Conservation (phyloP, 2,329 filamentous ascomycete genomes). For the Sarocladium kiliense region DNA sequence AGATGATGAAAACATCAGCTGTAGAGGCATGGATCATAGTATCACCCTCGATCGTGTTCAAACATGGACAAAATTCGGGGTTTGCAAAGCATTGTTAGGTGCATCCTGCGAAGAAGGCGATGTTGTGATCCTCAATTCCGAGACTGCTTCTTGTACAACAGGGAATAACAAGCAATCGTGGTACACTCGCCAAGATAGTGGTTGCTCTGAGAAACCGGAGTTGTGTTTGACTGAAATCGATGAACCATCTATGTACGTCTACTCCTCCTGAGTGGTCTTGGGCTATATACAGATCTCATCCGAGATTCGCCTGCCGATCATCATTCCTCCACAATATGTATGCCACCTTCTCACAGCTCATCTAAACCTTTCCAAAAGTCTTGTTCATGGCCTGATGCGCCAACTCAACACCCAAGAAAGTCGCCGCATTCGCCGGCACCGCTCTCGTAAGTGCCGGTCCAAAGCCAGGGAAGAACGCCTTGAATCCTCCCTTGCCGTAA, state of each 20-base stretch:
- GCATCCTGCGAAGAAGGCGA: neutral
- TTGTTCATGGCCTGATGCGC: slow-evolving; percentile 80
- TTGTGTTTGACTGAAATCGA: neutral
- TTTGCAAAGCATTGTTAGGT: neutral
- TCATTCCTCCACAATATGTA: neutral
- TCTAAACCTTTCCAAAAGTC: slow-evolving; percentile 46
- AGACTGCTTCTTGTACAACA: no score
- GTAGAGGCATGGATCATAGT: no score
- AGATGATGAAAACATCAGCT: no score
- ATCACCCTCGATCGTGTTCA: no score
- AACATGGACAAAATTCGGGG: neutral
- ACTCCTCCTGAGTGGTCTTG: neutral
- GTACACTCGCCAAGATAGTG: no score
- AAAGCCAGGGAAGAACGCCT: slow-evolving; percentile 96
- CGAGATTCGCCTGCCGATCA: neutral
- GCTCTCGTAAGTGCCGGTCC: slow-evolving; percentile 88
- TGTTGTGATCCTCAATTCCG: neutral
- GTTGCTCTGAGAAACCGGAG: no score
- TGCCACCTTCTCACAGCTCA: neutral
- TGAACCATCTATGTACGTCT: neutral
- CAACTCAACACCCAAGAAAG: slow-evolving; percentile 81
- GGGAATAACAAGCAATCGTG: no score
- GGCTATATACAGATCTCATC: neutral
- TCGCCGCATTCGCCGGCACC: slow-evolving; percentile 93
- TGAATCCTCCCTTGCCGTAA: slow-evolving; percentile 77